Conservation (phyloP, 805 yeast genomes). For the Nakazawaea holstii region DNA sequence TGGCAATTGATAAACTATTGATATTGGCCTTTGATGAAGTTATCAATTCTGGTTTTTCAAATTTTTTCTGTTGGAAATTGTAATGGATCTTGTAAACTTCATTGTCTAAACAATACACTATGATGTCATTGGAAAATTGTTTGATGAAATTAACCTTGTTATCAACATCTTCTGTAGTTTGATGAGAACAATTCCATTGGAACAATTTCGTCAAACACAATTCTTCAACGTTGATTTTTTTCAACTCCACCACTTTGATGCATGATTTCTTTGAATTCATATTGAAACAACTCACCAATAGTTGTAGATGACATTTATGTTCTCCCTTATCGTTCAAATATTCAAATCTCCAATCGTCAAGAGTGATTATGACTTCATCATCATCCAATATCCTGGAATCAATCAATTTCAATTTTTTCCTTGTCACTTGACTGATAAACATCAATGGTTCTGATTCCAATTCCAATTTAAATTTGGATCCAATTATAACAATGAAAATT, state of each 20-base stretch:
- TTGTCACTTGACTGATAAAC: conserved; percentile 14
- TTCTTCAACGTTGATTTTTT: conserved; percentile 1
- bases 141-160: conserved; percentile 19
- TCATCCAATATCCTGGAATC: conserved; percentile 12
- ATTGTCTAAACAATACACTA: conserved; percentile 18
- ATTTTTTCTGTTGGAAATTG: conserved; percentile 16
- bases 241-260: conserved; percentile 24
- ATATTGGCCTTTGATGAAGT: background rate
- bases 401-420: conserved; percentile 7
- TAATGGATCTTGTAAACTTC: conserved; percentile 15
- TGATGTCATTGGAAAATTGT: conserved; percentile 19
- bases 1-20: background rate
- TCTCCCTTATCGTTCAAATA: conserved; percentile 10
- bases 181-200: conserved; percentile 13
- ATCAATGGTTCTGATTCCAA: conserved; percentile 15
- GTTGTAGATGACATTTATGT: conserved; percentile 19
- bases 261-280: conserved; percentile 13
- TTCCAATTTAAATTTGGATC: conserved; percentile 16
- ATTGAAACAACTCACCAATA: conserved; percentile 28
- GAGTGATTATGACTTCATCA: conserved; percentile 22
- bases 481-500: background rate
- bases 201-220: conserved; percentile 4
- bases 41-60: conserved; percentile 15
- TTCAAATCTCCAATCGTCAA: conserved; percentile 29
- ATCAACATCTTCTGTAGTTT: conserved; percentile 12